phyloP scores from a whole-genome alignment of 116 monocot genomes.

The Iris pallida region DNA sequence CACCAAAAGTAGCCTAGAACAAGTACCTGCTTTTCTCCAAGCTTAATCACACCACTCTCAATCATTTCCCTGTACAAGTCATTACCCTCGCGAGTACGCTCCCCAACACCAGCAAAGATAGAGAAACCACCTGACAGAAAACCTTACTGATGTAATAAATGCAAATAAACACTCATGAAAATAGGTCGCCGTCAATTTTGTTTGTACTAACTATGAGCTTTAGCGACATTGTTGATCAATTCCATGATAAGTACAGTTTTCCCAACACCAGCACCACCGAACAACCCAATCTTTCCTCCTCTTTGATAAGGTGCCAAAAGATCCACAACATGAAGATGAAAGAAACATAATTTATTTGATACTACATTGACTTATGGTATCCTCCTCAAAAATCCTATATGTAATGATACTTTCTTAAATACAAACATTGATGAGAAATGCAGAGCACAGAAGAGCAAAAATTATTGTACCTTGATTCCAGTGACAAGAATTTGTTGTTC shows the following conservation, averaged over 20 bases:
- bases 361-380: too few species aligned
- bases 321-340: conserved; percentile 69
- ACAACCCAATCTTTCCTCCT: conserved; percentile 80
- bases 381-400: too few species aligned
- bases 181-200: background rate
- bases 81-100: conserved; percentile 77
- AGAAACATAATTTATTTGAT: too few species aligned
- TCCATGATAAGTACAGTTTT: conserved; percentile 86
- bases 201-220: conserved; percentile 59
- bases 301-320: conserved; percentile 77
- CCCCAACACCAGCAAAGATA: conserved; percentile 84
- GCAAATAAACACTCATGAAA: background rate
- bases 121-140: conserved; percentile 62
- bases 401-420: too few species aligned
- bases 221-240: conserved; percentile 82
- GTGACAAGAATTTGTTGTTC: too few species aligned
- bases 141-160: background rate
- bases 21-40: conserved; percentile 67
- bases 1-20: background rate
- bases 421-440: too few species aligned
- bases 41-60: conserved; percentile 87
- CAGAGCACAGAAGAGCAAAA: too few species aligned
- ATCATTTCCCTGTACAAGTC: too few species aligned
- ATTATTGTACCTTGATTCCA: too few species aligned
- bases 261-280: conserved; percentile 83